Evolutionary conservation across 2,329 filamentous ascomycete genomes (phyloP), one percentile per base, ranked within the genome.

Genomic region (Phialemoniopsis sp.): DNA sequence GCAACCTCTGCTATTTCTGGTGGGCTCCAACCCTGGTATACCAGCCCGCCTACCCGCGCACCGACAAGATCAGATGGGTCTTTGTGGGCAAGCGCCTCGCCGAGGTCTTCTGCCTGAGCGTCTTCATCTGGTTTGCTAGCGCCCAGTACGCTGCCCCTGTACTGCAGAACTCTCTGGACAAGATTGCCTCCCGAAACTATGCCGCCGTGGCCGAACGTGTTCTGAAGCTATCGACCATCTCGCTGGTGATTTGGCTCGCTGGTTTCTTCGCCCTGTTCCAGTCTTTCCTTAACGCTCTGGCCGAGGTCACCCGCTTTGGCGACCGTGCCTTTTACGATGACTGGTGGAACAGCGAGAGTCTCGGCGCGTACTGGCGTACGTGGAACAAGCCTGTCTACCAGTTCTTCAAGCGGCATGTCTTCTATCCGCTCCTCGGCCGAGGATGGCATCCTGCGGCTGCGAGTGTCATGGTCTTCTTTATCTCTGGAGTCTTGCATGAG

Each of bases 331-430:
- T 98, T 62, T 98, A 98, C 62, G 85, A 87, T 29, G 89, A 95
- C 56, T 98, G 93, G 93, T 98, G 93, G 93, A 98, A 98, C 57
- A 88, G 83, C 47, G 82, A 83, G 39, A 89, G 83, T 48, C 72
- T 97, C 7, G 87, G 90, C 28, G 77, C 76, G 5, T 98, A 98
- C 68, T 96, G 91, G 91, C 82, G 90, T 16, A 87, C 85, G 1
- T 98, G 93, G 93, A 98, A 98, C 67, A 94, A 94, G 59, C 93
- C 93, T 1, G 91, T 98, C 6, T 95, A 95, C 56, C 84, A 89
- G 42, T 98, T 95, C 63, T 97, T 98, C 82, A 90, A 88, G 55
- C 76, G 93, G 29, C 93, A 98, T 59, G 81, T 98, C 37, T 97
- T 93, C 66, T 84, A 85, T 30, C 93, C 93, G 2, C 73, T 98